These are phyloP conservation scores for Solanum tarijense DNA, from an alignment of 257 asterid species.

Conservation along the genomic window DNA sequence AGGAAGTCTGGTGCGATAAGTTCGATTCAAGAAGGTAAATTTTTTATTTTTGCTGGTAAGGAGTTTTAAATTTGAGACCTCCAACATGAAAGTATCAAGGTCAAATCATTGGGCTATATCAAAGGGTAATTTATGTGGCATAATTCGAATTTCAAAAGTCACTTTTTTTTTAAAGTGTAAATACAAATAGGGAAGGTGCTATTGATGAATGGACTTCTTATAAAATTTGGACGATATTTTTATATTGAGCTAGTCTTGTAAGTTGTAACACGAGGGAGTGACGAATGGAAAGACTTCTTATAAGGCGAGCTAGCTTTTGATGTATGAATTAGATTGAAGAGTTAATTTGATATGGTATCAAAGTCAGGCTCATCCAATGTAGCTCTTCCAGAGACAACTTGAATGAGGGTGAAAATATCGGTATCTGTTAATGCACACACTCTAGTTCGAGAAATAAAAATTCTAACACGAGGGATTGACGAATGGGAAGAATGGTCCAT, in stretches of 20 bases:
- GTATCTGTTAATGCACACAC: no score
- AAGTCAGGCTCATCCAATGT: neutral
- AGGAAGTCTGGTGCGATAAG: rapidly evolving
- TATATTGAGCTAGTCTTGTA: no score
- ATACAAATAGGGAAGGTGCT: neutral
- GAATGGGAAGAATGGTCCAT: neutral
- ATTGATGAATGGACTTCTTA: neutral
- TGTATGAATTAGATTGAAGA: neutral
- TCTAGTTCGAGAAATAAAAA: neutral
- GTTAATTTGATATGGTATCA: neutral
- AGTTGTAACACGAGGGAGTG: no score
- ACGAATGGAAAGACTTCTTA: no score
- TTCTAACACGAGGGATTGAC: no score
- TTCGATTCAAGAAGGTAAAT: neutral
- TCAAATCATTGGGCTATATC: rapidly evolving
- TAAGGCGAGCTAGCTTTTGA: neutral
- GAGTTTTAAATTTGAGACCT: neutral
- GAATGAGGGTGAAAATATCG: neutral
- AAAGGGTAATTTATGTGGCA: neutral
- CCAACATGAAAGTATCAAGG: neutral
- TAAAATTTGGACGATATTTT: no score
- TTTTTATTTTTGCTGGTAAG: no score
- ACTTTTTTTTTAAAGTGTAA: neutral
- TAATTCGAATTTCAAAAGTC: neutral
- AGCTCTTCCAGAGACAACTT: rapidly evolving